These are phyloP conservation scores for Astrothelium subdiscretum DNA, from an alignment of 495 filamentous ascomycete species.

Conservation along the genomic window DNA sequence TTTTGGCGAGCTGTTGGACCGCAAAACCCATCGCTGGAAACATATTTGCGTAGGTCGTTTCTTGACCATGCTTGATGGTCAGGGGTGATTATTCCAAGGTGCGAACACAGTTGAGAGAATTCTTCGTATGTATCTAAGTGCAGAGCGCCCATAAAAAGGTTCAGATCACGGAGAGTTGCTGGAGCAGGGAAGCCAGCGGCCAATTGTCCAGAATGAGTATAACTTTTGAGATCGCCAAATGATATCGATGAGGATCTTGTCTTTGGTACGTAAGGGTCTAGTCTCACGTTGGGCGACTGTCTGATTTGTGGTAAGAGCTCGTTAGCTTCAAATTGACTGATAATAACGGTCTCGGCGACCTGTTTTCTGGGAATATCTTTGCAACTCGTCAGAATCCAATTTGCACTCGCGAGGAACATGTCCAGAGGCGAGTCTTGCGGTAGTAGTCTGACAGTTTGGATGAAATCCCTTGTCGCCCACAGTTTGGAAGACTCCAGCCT, in stretches of 20 bases:
- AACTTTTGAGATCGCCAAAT: not conserved
- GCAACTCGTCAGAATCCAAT: slow-evolving; percentile 44
- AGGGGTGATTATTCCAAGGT: too few species aligned
- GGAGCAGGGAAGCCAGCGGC: not conserved
- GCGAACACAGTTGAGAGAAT: too few species aligned
- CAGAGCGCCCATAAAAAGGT: too few species aligned
- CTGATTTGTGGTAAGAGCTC: slow-evolving; percentile 33
- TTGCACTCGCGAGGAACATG: slow-evolving; percentile 47
- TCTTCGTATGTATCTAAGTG: too few species aligned
- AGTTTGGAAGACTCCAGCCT: too few species aligned
- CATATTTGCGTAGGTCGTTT: not conserved
- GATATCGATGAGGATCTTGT: slow-evolving; percentile 20
- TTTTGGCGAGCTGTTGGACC: not conserved
- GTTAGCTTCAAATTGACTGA: slow-evolving; percentile 55
- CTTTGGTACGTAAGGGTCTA: slow-evolving; percentile 51
- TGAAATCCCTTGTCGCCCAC: too few species aligned
- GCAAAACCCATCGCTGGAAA: not conserved
- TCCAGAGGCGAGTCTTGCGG: too few species aligned
- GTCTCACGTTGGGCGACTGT: slow-evolving; percentile 22
- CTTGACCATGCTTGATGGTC: not conserved
- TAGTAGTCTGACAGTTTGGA: too few species aligned
- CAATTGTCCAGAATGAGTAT: not conserved
- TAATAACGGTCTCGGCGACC: slow-evolving; percentile 36
- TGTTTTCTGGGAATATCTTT: slow-evolving; percentile 1
- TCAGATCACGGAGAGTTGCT: not conserved